phyloP scores from a whole-genome alignment of 345 rosid genomes.

The Syzygium oleosum region DNA sequence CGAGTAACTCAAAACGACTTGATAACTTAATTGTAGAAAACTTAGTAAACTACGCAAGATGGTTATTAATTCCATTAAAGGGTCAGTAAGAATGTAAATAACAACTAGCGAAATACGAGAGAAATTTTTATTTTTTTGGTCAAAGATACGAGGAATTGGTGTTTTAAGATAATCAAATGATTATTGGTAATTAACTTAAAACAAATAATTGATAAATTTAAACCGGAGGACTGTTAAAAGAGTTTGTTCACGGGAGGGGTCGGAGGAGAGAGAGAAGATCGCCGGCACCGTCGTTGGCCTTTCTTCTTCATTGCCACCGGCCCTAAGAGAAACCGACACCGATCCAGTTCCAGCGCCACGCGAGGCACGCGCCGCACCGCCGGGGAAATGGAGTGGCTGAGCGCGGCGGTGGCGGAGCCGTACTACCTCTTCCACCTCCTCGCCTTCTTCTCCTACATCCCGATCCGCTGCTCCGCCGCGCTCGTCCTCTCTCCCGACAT shows the following conservation, averaged over 20 bases:
- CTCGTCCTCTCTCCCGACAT: constrained; percentile 35
- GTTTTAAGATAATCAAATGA: background rate
- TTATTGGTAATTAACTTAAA: background rate
- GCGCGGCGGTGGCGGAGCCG: constrained; percentile 55
- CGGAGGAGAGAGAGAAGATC: background rate
- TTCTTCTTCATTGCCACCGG: background rate
- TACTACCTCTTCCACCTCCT: constrained; percentile 60
- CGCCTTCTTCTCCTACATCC: constrained; percentile 66
- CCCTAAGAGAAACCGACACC: background rate
- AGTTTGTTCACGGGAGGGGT: background rate
- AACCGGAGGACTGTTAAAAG: background rate
- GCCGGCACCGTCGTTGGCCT: background rate
- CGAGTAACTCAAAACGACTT: background rate
- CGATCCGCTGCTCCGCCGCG: constrained; percentile 49
- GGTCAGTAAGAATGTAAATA: no score
- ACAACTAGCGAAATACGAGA: no score
- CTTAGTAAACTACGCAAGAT: background rate
- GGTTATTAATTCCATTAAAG: background rate
- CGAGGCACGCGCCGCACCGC: background rate
- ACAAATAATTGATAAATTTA: background rate
- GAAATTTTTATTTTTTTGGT: background rate
- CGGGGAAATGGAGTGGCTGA: constrained; percentile 29
- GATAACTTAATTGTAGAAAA: background rate
- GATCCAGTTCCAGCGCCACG: background rate
- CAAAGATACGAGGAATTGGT: background rate